Evolutionary conservation across 75 land plant genomes (phyloP).

Genomic region (Picea glauca): DNA sequence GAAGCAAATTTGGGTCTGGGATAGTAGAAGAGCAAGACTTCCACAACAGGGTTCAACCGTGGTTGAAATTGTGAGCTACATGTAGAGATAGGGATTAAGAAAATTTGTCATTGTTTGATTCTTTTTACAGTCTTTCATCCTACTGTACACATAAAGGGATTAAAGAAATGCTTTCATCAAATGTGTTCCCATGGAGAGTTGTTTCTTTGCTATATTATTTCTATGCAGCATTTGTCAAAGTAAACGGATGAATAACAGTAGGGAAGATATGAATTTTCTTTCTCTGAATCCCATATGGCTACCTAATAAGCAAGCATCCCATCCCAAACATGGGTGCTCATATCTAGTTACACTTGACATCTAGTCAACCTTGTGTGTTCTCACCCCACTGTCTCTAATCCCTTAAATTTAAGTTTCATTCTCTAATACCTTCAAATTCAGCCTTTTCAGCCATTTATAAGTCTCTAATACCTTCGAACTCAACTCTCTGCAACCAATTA

Average conservation of each 20-base stretch:
- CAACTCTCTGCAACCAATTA: background rate
- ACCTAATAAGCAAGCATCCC: too few relatives aligned
- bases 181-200: background rate
- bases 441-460: background rate
- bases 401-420: background rate
- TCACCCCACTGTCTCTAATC: background rate
- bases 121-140: slow-evolving; percentile 9
- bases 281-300: too few relatives aligned
- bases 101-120: slow-evolving; percentile 9
- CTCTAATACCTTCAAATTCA: background rate
- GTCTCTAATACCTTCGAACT: background rate
- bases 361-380: too few relatives aligned
- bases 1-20: slow-evolving; percentile 5
- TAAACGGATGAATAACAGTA: background rate
- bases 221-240: background rate
- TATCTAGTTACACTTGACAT: too few relatives aligned
- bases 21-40: background rate
- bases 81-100: background rate
- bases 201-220: slow-evolving; percentile 6
- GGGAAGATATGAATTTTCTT: too few relatives aligned
- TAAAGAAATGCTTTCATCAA: background rate
- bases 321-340: too few relatives aligned
- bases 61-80: slow-evolving; percentile 8
- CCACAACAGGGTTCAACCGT: slow-evolving; percentile 5
- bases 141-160: slow-evolving; percentile 7